Percentiles rank a stretch among this genome's conserved stretches.
Evolutionary conservation across 176 grass and related monocot genomes (phyloP).

Genomic region (Oryza longistaminata): DNA sequence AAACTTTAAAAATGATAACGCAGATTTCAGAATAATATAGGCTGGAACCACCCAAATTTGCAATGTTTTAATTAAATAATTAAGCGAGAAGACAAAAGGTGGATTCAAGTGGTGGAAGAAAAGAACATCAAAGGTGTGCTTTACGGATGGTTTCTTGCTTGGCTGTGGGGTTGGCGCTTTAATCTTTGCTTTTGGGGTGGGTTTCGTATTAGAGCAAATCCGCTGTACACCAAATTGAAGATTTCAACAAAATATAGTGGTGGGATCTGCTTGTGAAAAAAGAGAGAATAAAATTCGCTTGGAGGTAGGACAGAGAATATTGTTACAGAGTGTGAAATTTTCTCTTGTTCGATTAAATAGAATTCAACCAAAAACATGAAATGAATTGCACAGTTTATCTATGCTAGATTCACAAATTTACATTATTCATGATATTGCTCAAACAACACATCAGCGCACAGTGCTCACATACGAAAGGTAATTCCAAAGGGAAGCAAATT

Average conservation of each 20-base stretch:
- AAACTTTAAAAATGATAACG: constrained; percentile 26
- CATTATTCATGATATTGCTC: background rate
- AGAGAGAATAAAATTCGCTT: background rate
- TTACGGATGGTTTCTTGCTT: constrained; percentile 30
- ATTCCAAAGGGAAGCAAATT: background rate
- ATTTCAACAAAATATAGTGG: background rate
- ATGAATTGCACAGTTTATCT: background rate
- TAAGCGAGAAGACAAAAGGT: constrained; percentile 2
- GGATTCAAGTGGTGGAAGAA: constrained; percentile 30
- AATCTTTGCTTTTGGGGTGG: constrained; percentile 32
- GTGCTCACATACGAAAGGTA: background rate
- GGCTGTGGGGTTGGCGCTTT: constrained; percentile 20
- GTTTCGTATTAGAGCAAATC: constrained; percentile 22
- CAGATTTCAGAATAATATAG: constrained; percentile 26
- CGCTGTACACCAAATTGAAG: background rate
- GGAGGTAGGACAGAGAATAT: background rate
- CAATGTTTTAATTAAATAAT: constrained; percentile 10
- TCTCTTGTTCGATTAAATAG: background rate
- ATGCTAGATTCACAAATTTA: background rate
- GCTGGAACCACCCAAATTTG: constrained; percentile 25
- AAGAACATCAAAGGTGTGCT: constrained; percentile 36
- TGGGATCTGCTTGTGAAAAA: background rate
- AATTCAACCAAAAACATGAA: background rate
- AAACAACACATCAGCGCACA: background rate
- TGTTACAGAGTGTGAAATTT: background rate